A percentile compares a stretch with the other conserved stretches of the same genome.
Conservation (phyloP, 192 early-diverging fungal genomes). For the Diversispora epigaea region DNA sequence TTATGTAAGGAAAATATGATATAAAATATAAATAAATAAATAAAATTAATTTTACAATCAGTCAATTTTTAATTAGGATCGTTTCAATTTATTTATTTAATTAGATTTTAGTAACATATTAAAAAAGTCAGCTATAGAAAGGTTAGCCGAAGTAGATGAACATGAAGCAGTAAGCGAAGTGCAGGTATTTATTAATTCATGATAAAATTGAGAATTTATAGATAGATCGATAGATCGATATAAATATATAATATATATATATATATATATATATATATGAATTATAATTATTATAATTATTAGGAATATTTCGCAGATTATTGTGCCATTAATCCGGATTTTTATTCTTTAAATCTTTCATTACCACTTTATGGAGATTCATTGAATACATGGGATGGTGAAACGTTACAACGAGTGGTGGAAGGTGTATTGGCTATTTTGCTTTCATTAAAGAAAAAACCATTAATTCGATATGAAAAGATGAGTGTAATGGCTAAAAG, state of each 20-base stretch:
- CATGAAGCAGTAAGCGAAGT: constrained; percentile 92
- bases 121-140: constrained; percentile 86
- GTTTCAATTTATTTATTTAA: not conserved
- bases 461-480: constrained; percentile 85
- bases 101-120: constrained; percentile 93
- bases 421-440: constrained; percentile 78
- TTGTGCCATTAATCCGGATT: constrained; percentile 75
- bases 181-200: constrained; percentile 57
- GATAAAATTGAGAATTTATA: not conserved
- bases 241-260: too few relatives aligned
- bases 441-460: constrained; percentile 88
- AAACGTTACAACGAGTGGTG: constrained; percentile 70
- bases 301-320: constrained; percentile 95
- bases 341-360: constrained; percentile 77
- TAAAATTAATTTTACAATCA: not conserved
- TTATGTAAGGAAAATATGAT: constrained; percentile 60
- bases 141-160: constrained; percentile 93
- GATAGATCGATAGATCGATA: too few relatives aligned
- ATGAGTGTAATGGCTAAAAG: constrained; percentile 79
- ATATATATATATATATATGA: not conserved
- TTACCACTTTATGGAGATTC: constrained; percentile 74
- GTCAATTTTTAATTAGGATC: not conserved
- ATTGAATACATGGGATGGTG: constrained; percentile 72
- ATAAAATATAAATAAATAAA: not conserved
- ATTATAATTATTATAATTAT: not conserved